Base-by-base conservation (phyloP, 257 asterid species). In the Petrea volubilis region DNA sequence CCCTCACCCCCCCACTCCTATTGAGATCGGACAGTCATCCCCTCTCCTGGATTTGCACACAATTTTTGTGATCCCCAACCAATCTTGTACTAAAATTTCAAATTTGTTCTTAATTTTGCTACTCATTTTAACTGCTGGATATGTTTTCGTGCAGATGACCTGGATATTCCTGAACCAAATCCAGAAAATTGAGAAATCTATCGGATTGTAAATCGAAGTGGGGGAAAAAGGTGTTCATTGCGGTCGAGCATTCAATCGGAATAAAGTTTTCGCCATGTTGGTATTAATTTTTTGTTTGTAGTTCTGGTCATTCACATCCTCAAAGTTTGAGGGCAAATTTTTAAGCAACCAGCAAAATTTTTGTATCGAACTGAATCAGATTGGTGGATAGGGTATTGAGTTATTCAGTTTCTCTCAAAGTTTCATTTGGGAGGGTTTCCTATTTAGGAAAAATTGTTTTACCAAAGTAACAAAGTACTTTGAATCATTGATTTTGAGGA, bases 111-210 rank as follows among this genome's bases (percentile, higher is more conserved):
- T 31, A 24, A 2, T 36, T 44, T 61, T 55, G 15, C 21, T 68
- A 12, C 23, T 38, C 21, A 43, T 24, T 21, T 47, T 67, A 9
- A 7, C 28, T n/a, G 38, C 64, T 13, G 64, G 17, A 23, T 11
- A 46, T 28, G 58, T 57, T 44, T 41, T 44, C 9, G 17, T 71
- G 84, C 97, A 92, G 98, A 86, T 92, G 97, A 95, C 99, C 38
- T 92, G 98, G 97, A 95, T 95, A 68, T 92, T 83, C 92, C 86
- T 95, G 63, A 88, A 87, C 87, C 98, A 92, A 79, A 87, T 95
- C 79, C 87, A 87, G 84, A 95, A 91, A 67, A 24, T 77, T 7
- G 78, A 95, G 88, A 83, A 81, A 74, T 23, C 80, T 6, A 7
- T 78, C 3, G 99, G 99, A 24, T 67, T 94, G 73, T 94, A 77